phyloP scores from a whole-genome alignment of 2,329 filamentous ascomycete genomes.

The Epichloe sylvatica region DNA sequence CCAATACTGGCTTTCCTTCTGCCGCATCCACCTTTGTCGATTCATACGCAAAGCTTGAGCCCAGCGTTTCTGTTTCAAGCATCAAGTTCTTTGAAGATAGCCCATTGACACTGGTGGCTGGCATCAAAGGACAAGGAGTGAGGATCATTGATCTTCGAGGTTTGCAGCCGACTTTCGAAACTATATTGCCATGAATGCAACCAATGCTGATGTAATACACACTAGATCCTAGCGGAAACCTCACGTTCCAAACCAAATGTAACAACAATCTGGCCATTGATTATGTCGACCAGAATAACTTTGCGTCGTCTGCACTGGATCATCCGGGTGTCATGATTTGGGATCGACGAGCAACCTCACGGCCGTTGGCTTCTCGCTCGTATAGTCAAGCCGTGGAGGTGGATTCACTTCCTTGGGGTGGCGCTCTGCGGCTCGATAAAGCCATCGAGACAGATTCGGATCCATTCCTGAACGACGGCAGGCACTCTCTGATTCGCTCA shows the following conservation, averaged over 20 bases:
- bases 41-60: slow-evolving; percentile 45
- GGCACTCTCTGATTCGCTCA: slow-evolving; percentile 47
- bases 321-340: slow-evolving; percentile 64
- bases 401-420: slow-evolving; percentile 50
- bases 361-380: slow-evolving; percentile 35
- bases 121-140: slow-evolving; percentile 61
- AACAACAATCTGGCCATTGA: slow-evolving; percentile 66
- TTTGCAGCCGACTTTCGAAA: slow-evolving; percentile 19
- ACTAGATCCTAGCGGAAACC: slow-evolving; percentile 35
- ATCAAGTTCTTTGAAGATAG: slow-evolving; percentile 70
- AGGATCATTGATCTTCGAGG: slow-evolving; percentile 68
- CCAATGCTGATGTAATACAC: neutral
- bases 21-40: slow-evolving; percentile 37
- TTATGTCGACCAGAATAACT: slow-evolving; percentile 69
- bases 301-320: slow-evolving; percentile 64
- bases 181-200: neutral
- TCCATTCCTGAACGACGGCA: slow-evolving; percentile 35
- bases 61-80: slow-evolving; percentile 63
- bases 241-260: slow-evolving; percentile 51
- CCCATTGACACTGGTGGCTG: slow-evolving; percentile 60
- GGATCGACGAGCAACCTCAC: slow-evolving; percentile 54
- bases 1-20: slow-evolving; percentile 34
- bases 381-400: slow-evolving; percentile 46
- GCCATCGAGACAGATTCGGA: slow-evolving; percentile 43
- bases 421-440: slow-evolving; percentile 41